Evolutionary conservation across 2,329 filamentous ascomycete genomes (phyloP).

Genomic region (Corinectria fuckeliana): DNA sequence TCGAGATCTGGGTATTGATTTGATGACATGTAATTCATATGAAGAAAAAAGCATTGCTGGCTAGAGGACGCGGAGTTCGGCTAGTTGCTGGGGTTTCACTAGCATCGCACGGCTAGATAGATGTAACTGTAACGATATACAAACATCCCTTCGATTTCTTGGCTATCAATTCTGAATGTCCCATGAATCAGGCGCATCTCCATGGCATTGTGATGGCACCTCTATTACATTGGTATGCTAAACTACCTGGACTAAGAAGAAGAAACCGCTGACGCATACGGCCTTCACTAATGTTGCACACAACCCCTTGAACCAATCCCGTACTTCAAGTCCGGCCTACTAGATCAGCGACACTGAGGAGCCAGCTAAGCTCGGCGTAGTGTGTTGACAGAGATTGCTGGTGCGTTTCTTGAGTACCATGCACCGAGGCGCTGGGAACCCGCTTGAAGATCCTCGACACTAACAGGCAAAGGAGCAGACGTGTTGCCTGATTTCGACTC

Average conservation of each 20-base stretch:
- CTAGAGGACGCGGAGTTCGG: neutral
- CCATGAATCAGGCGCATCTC: neutral
- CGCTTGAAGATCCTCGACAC: neutral
- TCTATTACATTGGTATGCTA: neutral
- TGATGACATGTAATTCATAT: neutral
- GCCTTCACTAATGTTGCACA: neutral
- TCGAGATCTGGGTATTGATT: neutral
- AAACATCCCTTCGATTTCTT: neutral
- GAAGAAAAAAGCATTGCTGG: neutral
- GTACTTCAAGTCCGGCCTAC: neutral
- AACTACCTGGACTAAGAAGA: neutral
- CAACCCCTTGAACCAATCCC: neutral
- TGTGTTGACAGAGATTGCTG: neutral
- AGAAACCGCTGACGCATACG: neutral
- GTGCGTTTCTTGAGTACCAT: neutral
- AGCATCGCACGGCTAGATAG: neutral
- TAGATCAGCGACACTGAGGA: neutral
- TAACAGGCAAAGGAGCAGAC: neutral
- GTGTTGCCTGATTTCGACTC: neutral
- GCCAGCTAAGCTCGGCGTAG: neutral
- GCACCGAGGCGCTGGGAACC: neutral
- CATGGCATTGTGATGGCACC: too few species aligned
- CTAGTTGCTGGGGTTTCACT: neutral
- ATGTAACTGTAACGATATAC: slow-evolving; percentile 1
- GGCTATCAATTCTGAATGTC: neutral